Conservation (phyloP, 331 rosid species). For the Quercus phellos region DNA sequence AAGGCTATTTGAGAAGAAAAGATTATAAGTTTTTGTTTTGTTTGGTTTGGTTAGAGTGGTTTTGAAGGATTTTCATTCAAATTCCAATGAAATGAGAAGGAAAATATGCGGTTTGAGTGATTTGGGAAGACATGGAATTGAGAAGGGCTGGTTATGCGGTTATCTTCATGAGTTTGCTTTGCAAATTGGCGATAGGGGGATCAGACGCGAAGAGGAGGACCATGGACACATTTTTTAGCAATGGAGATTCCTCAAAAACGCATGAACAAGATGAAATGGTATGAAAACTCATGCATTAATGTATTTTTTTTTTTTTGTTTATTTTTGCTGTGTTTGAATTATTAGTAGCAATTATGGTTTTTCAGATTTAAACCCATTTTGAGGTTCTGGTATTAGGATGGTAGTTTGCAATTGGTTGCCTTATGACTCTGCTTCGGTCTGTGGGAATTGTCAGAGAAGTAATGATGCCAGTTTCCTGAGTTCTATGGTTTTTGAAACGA, state of each 20-base stretch:
- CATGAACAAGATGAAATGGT: slow-evolving; percentile 43
- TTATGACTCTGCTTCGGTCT: slow-evolving; percentile 5
- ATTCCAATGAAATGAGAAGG: slow-evolving; percentile 66
- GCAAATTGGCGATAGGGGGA: slow-evolving; percentile 56
- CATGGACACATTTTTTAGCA: slow-evolving; percentile 24
- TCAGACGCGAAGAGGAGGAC: slow-evolving; percentile 56
- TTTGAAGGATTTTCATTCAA: slow-evolving; percentile 9
- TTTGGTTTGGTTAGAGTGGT: slow-evolving; percentile 4
- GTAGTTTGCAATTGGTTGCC: neutral
- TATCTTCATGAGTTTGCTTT: slow-evolving; percentile 56
- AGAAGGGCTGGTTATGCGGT: slow-evolving; percentile 47
- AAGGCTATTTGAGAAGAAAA: slow-evolving; percentile 4
- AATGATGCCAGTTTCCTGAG: neutral
- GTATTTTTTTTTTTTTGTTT: neutral
- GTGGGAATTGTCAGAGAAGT: neutral
- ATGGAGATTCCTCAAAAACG: slow-evolving; percentile 14
- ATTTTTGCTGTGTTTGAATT: neutral
- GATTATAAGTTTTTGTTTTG: neutral
- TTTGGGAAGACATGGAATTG: slow-evolving; percentile 50
- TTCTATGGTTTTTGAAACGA: neutral
- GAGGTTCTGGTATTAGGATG: neutral
- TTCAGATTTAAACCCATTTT: neutral
- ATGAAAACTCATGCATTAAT: neutral
- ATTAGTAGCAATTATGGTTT: neutral
- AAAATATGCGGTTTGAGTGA: slow-evolving; percentile 37